These are phyloP conservation scores for Uronychia binucleata DNA, from an alignment of 73 alveolate genomes.

Conservation along the genomic window DNA sequence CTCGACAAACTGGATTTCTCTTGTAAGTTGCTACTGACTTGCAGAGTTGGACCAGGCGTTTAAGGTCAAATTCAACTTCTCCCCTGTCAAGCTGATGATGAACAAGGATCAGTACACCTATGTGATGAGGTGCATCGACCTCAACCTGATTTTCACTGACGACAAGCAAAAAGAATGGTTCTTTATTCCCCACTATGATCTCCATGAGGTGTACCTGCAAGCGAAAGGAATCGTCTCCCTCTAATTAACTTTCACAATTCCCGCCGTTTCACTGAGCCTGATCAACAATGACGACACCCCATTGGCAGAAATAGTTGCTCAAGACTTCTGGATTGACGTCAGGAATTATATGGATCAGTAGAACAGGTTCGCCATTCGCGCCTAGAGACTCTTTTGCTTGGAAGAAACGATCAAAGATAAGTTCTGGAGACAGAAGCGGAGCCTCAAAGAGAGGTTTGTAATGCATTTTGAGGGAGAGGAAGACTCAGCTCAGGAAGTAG, in stretches of 20 bases:
- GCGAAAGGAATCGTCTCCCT: slow-evolving; percentile 10
- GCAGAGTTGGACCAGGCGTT: background rate
- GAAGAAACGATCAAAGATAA: too few species aligned
- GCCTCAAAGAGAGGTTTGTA: too few species aligned
- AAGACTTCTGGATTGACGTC: too few species aligned
- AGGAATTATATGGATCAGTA: too few species aligned
- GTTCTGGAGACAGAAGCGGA: too few species aligned
- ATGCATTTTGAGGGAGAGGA: too few species aligned
- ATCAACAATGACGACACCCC: slow-evolving; percentile 30
- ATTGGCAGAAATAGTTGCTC: slow-evolving; percentile 19
- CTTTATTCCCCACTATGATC: slow-evolving; percentile 21
- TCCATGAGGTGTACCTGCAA: slow-evolving; percentile 32
- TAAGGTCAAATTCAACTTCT: too few species aligned
- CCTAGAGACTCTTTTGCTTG: too few species aligned
- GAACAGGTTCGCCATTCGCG: too few species aligned
- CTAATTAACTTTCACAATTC: slow-evolving; percentile 19
- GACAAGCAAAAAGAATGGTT: slow-evolving; percentile 13
- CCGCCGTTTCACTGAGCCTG: slow-evolving; percentile 1
- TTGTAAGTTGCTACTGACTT: background rate
- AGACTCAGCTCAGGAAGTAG: too few species aligned
- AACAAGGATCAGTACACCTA: slow-evolving; percentile 21
- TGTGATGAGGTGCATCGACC: slow-evolving; percentile 42
- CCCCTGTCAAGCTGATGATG: slow-evolving; percentile 8
- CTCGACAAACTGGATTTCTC: background rate
- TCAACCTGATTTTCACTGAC: slow-evolving; percentile 45